Percentiles rank a stretch among this genome's conserved stretches.
phyloP scores from a whole-genome alignment of 1,139 yeast genomes.

The Pichia sp. region DNA sequence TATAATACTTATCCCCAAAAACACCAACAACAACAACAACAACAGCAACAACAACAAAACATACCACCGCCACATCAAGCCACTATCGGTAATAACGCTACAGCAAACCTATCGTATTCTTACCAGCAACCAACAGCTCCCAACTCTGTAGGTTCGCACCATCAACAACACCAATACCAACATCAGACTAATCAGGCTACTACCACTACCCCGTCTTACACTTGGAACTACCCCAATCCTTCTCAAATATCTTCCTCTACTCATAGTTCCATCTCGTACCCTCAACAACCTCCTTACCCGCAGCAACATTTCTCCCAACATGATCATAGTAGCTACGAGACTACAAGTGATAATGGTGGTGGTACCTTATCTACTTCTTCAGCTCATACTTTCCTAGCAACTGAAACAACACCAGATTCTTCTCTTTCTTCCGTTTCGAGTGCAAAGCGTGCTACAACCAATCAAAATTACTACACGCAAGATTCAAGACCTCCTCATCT shows the following conservation, averaged over 20 bases:
- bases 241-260: neutral
- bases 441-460: too few species aligned
- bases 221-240: neutral
- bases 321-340: neutral
- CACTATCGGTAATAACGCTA: neutral
- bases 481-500: too few species aligned
- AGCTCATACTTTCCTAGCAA: too few species aligned
- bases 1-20: neutral
- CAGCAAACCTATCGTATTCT: neutral
- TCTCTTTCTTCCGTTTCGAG: too few species aligned
- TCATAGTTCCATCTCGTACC: neutral
- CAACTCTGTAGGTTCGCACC: too few species aligned
- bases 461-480: too few species aligned
- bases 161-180: neutral
- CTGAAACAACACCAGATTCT: too few species aligned
- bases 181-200: neutral
- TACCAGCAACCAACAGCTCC: neutral
- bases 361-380: too few species aligned
- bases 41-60: neutral
- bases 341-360: too few species aligned
- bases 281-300: neutral
- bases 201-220: neutral
- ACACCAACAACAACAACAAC: constrained; percentile 1
- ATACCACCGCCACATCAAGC: neutral
- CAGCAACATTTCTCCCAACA: neutral